These are phyloP conservation scores for Boletus rufocinnamomeus DNA, from an alignment of 768 basidiomycete species.

Conservation along the genomic window DNA sequence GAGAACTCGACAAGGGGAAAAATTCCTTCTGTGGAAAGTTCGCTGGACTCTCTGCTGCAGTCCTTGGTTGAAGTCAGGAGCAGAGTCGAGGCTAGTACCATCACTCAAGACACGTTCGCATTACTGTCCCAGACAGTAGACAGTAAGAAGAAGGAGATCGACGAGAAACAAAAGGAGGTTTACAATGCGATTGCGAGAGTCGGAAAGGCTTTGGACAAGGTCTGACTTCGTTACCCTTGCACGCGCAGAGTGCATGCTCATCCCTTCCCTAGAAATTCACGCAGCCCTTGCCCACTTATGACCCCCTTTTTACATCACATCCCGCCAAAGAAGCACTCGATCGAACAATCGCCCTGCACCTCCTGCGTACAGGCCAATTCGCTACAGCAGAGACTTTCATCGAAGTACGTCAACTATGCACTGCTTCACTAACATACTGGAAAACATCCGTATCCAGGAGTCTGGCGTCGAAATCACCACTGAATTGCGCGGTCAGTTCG, in stretches of 20 bases:
- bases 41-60: constrained; percentile 64
- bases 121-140: constrained; percentile 62
- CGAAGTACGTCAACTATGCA: constrained; percentile 46
- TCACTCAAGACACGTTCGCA: constrained; percentile 50
- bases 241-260: constrained; percentile 6
- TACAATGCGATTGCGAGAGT: constrained; percentile 75
- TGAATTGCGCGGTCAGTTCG: constrained; percentile 56
- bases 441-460: constrained; percentile 49
- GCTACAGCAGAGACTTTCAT: constrained; percentile 74
- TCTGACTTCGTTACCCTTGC: constrained; percentile 32
- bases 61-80: constrained; percentile 59
- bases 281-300: constrained; percentile 61
- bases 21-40: constrained; percentile 52
- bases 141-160: constrained; percentile 77
- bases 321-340: constrained; percentile 64
- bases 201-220: constrained; percentile 92
- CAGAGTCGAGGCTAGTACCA: constrained; percentile 48
- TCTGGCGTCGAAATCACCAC: constrained; percentile 57
- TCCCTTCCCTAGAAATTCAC: constrained; percentile 53
- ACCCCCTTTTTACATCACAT: constrained; percentile 64
- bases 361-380: constrained; percentile 81
- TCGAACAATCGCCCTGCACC: constrained; percentile 70
- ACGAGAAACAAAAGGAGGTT: constrained; percentile 87
- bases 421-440: neutral
- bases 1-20: constrained; percentile 51